Percentiles rank a stretch among this genome's conserved stretches.
Conservation (phyloP, 345 rosid species). For the Boechera divaricarpa region DNA sequence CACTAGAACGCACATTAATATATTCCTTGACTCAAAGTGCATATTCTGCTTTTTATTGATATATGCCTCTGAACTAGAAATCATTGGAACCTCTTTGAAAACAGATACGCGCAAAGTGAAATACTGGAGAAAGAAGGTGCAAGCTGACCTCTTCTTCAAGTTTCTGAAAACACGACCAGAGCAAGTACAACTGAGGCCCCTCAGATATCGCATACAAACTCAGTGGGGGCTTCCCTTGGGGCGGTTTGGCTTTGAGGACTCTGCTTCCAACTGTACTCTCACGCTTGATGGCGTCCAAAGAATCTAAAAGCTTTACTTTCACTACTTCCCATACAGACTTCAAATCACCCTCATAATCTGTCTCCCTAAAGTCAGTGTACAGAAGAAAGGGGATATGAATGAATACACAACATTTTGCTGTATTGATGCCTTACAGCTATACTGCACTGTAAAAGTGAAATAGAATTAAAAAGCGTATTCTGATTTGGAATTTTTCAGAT, state of each 20-base stretch:
- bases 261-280: conserved; percentile 49
- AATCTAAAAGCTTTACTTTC: conserved; percentile 70
- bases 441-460: too few species aligned
- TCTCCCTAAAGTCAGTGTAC: conserved; percentile 49
- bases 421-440: background rate
- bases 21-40: conserved; percentile 10
- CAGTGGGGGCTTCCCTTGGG: conserved; percentile 53
- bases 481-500: background rate
- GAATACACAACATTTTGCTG: conserved; percentile 9
- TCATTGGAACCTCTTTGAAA: background rate
- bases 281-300: conserved; percentile 59
- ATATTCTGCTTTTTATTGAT: background rate
- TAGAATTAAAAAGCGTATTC: too few species aligned
- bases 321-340: conserved; percentile 66
- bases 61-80: background rate
- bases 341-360: conserved; percentile 48
- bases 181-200: conserved; percentile 70
- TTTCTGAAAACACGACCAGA: conserved; percentile 71
- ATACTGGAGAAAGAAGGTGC: conserved; percentile 39
- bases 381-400: conserved; percentile 16
- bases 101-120: conserved; percentile 9
- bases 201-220: conserved; percentile 75
- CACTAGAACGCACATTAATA: background rate
- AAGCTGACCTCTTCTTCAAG: conserved; percentile 84
- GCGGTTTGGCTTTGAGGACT: conserved; percentile 55